Evolutionary conservation across 129 eudicot species (phyloP), one percentile per base, ranked within the genome.

Genomic region (Flaveria linearis): DNA sequence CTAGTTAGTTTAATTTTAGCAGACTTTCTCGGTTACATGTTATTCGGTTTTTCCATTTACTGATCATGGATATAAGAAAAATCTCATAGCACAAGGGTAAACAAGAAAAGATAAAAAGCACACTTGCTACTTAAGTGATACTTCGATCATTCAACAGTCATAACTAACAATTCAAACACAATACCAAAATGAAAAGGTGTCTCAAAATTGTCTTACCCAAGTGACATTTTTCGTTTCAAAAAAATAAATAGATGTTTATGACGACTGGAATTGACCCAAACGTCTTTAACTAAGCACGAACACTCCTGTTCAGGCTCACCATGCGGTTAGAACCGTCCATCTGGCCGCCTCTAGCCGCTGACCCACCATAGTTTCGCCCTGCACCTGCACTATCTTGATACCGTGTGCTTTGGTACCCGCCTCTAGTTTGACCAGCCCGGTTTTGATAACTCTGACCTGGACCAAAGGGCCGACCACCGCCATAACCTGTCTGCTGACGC

Each of bases 251-350:
- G 15, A 41, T 13, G 43, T n/a, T 13, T 22, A 56, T 6, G 49
- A 23, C 1, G 18, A 57, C 53, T 41, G 77, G 18, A 57, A 4
- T 23, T 68, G 69, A 64, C 46, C 46, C 18, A 1, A n/a, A 41
- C 13, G 2, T 2, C 11, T 49, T 53, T 57, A 43, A 71, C 79
- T 87, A 85, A 30, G 78, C 76, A 51, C 89, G 91, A 68, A 71
- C 80, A 16, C 86, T 88, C 33, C 96, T 77, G 81, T 87, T 85
- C 41, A 91, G 85, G 67, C 72, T 91, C 39, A 91, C 97, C 97
- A 91, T 91, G 15, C 96, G 82, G 58, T 85, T 82, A 1, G 89
- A 84, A 39, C 83, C 86, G 51, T 87, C 91, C 87, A 85, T 85
- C 83, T 82, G 90, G 57, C 84, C 33, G 14, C 89, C 93, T 77